phyloP scores from a whole-genome alignment of 1,284 basidiomycete species.

The Polyporus tsugae region DNA sequence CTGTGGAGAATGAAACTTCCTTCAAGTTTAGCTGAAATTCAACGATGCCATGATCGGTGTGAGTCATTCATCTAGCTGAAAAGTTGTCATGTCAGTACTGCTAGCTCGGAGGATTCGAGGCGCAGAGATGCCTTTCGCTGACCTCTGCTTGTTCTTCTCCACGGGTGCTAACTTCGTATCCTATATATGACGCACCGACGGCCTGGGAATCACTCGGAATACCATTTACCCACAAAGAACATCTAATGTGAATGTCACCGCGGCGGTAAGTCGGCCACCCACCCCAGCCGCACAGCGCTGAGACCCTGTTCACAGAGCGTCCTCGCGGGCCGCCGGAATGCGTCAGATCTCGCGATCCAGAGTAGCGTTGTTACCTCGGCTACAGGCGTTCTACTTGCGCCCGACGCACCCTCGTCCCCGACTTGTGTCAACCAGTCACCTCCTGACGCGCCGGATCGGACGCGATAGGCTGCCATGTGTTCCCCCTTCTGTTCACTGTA shows the following conservation, averaged over 20 bases:
- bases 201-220: not conserved
- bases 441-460: constrained; percentile 18
- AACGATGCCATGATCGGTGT: not conserved
- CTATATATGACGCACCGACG: not conserved
- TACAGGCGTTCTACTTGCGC: constrained; percentile 14
- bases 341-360: constrained; percentile 6
- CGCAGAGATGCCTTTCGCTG: not conserved
- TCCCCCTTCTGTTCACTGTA: not conserved
- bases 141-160: not conserved
- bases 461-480: constrained; percentile 12
- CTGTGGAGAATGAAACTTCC: not conserved
- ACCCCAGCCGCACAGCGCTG: not conserved
- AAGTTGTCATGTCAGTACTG: not conserved
- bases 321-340: not conserved
- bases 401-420: constrained; percentile 9
- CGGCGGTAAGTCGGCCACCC: constrained; percentile 8
- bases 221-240: not conserved
- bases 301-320: constrained; percentile 7
- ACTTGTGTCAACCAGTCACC: constrained; percentile 36
- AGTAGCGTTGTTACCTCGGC: not conserved
- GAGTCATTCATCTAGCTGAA: not conserved
- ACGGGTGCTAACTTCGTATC: not conserved
- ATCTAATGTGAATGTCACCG: not conserved
- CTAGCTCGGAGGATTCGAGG: not conserved
- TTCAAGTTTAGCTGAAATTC: not conserved